A percentile compares a stretch with the other conserved stretches of the same genome.
Evolutionary conservation across 2,329 filamentous ascomycete species (phyloP).

Genomic region (Penicillium occitanis): DNA sequence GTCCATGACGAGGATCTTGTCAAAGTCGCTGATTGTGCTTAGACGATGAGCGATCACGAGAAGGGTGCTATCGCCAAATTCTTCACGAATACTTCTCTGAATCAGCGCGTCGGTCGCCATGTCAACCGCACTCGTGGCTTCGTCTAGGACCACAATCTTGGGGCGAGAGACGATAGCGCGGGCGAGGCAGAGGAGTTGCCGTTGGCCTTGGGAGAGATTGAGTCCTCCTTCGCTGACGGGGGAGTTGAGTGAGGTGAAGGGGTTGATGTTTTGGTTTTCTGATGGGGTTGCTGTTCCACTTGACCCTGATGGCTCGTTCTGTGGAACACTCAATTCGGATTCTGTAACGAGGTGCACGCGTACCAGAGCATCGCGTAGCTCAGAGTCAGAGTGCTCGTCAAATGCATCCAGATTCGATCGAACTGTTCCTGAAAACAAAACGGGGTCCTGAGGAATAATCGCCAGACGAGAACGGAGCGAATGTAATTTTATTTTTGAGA

Average conservation of each 20-base stretch:
- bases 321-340: conserved; percentile 21
- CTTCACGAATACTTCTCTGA: conserved; percentile 67
- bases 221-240: conserved; percentile 69
- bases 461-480: conserved; percentile 71
- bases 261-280: conserved; percentile 48
- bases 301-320: conserved; percentile 23
- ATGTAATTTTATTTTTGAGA: conserved; percentile 68
- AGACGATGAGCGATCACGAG: conserved; percentile 71
- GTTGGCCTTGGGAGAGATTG: conserved; percentile 73
- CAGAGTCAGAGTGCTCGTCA: conserved; percentile 65
- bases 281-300: conserved; percentile 21
- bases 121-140: conserved; percentile 72
- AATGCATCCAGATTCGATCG: conserved; percentile 77
- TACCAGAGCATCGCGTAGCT: conserved; percentile 67
- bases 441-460: conserved; percentile 81
- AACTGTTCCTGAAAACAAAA: conserved; percentile 77
- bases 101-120: conserved; percentile 71
- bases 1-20: conserved; percentile 64
- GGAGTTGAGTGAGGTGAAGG: conserved; percentile 63
- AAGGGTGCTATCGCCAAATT: conserved; percentile 62
- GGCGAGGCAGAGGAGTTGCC: conserved; percentile 72
- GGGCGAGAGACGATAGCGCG: conserved; percentile 68
- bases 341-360: conserved; percentile 66
- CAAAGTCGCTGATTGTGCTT: conserved; percentile 72
- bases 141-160: conserved; percentile 73